Conservation (phyloP, 257 asterid genomes). For the Oldenlandia corymbosa region DNA sequence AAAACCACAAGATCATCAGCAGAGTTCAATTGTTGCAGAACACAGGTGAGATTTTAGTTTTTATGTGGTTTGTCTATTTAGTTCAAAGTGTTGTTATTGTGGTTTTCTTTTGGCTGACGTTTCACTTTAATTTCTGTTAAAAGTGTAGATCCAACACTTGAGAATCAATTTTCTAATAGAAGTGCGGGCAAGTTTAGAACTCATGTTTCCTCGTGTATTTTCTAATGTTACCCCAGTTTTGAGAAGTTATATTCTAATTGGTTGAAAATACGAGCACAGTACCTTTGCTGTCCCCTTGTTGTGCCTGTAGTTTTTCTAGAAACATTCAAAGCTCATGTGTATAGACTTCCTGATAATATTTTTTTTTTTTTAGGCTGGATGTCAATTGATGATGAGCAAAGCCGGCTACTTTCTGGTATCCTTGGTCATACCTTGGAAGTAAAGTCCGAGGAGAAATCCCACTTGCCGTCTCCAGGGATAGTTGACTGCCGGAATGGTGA, state of each 20-base stretch:
- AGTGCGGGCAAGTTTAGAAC: neutral
- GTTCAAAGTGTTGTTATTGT: neutral
- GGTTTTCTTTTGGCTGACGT: neutral
- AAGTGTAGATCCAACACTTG: neutral
- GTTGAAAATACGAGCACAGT: neutral
- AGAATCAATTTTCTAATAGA: neutral
- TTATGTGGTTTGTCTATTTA: neutral
- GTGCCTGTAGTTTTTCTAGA: neutral
- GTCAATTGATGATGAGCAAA: slow-evolving; percentile 66
- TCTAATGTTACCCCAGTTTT: neutral
- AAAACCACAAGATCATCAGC: slow-evolving; percentile 58
- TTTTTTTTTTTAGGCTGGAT: slow-evolving; percentile 66
- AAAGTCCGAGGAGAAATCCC: slow-evolving; percentile 19
- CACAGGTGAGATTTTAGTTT: slow-evolving; percentile 40
- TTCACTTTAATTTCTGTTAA: neutral
- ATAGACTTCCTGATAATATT: neutral
- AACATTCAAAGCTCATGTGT: neutral
- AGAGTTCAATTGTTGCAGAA: slow-evolving; percentile 51
- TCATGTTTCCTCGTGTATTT: neutral
- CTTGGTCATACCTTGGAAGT: slow-evolving; percentile 35
- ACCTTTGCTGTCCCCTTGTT: neutral
- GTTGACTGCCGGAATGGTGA: slow-evolving; percentile 35
- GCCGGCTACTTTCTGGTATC: slow-evolving; percentile 53
- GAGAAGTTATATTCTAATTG: neutral
- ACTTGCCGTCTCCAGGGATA: slow-evolving; percentile 23